phyloP scores from a whole-genome alignment of 768 basidiomycete species.

The Botryobasidium botryosum region DNA sequence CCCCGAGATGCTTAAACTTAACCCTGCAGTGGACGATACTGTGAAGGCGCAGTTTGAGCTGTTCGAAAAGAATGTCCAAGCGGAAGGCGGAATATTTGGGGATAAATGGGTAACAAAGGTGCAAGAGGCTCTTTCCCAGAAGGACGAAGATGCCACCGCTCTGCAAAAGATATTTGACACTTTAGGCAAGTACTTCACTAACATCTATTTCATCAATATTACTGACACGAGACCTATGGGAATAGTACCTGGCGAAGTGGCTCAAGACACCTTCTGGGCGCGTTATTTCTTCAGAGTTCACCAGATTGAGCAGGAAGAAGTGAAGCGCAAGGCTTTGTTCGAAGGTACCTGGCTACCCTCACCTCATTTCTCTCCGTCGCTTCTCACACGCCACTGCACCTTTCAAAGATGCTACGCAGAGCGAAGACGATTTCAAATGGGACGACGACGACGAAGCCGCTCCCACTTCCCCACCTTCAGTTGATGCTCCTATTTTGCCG shows the following conservation, averaged over 20 bases:
- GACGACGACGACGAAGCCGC: conserved; percentile 73
- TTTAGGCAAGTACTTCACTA: conserved; percentile 35
- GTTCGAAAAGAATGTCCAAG: conserved; percentile 40
- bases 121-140: conserved; percentile 26
- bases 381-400: neutral
- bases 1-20: conserved; percentile 53
- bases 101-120: conserved; percentile 40
- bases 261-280: conserved; percentile 59
- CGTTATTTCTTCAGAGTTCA: conserved; percentile 80
- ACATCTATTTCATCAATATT: neutral
- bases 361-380: neutral
- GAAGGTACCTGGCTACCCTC: conserved; percentile 52
- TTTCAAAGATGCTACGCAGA: conserved; percentile 28
- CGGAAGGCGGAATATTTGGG: conserved; percentile 36
- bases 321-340: conserved; percentile 58
- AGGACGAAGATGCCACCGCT: conserved; percentile 30
- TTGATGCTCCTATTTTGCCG: conserved; percentile 1
- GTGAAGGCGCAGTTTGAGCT: conserved; percentile 35
- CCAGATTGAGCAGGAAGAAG: conserved; percentile 66
- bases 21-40: conserved; percentile 38
- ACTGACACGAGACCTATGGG: too few species aligned
- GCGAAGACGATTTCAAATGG: conserved; percentile 80
- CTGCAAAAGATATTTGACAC: conserved; percentile 36
- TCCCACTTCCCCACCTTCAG: conserved; percentile 13
- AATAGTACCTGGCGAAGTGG: conserved; percentile 52